These are phyloP conservation scores for Entomortierella chlamydospora DNA, from an alignment of 192 early-diverging fungal species.

Conservation along the genomic window DNA sequence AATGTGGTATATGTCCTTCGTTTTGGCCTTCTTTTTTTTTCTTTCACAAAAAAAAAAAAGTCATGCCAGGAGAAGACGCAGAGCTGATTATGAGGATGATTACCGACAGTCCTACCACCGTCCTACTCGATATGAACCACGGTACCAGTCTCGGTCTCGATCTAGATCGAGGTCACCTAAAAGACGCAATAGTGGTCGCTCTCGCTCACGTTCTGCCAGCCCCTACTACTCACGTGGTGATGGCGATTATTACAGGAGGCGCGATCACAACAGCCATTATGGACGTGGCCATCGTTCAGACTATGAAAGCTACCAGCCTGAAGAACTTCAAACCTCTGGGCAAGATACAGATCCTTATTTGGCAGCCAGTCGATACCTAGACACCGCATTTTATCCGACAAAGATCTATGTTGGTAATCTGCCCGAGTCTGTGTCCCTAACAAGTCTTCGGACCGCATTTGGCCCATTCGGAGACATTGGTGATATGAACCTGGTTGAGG, in stretches of 20 bases:
- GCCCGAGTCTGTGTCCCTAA: slow-evolving; percentile 25
- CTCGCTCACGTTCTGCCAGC: slow-evolving; percentile 44
- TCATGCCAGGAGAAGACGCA: slow-evolving; percentile 28
- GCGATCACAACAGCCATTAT: slow-evolving; percentile 13
- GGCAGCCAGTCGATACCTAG: slow-evolving; percentile 59
- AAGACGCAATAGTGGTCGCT: slow-evolving; percentile 23
- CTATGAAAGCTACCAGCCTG: background rate
- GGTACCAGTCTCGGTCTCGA: slow-evolving; percentile 31
- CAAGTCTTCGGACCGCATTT: slow-evolving; percentile 45
- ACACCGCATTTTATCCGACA: slow-evolving; percentile 61
- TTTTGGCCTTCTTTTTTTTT: background rate
- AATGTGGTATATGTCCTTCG: background rate
- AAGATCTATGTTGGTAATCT: slow-evolving; percentile 63
- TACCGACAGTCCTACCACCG: slow-evolving; percentile 18
- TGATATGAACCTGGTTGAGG: slow-evolving; percentile 61
- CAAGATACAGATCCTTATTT: slow-evolving; percentile 38
- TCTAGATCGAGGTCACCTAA: slow-evolving; percentile 29
- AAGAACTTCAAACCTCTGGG: background rate
- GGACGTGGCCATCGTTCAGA: background rate
- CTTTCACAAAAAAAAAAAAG: slow-evolving; percentile 5
- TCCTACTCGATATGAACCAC: slow-evolving; percentile 26
- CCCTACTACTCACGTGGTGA: slow-evolving; percentile 30
- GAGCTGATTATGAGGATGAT: slow-evolving; percentile 36
- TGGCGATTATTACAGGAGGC: slow-evolving; percentile 12
- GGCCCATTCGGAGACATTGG: slow-evolving; percentile 59